Percentiles rank a stretch among this genome's conserved stretches.
Conservation (phyloP, 163 green algal genomes). For the Trebouxiophyceae sp. region DNA sequence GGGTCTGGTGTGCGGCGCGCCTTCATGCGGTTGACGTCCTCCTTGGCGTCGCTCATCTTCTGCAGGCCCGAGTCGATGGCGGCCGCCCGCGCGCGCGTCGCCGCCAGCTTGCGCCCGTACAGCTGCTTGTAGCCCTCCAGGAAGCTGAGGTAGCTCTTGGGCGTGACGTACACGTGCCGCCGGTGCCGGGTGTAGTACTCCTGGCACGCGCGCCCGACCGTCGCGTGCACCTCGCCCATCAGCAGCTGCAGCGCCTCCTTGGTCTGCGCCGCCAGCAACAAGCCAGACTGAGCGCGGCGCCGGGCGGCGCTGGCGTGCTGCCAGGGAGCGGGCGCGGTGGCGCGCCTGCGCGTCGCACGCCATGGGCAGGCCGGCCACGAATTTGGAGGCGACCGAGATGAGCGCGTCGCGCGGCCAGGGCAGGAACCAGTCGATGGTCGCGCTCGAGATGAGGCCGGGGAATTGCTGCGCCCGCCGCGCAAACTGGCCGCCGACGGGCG, state of each 20-base stretch:
- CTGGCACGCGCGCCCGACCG: constrained; percentile 73
- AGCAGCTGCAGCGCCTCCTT: constrained; percentile 74
- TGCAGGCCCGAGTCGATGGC: constrained; percentile 77
- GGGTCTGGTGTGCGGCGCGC: too few relatives aligned
- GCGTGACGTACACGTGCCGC: constrained; percentile 88
- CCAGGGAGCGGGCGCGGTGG: too few relatives aligned
- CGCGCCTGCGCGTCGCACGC: constrained; percentile 38
- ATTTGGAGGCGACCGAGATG: constrained; percentile 71
- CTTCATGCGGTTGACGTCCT: constrained; percentile 91
- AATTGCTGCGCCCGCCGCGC: constrained; percentile 70
- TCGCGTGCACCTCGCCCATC: constrained; percentile 81
- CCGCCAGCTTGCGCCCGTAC: constrained; percentile 73
- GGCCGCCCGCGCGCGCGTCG: constrained; percentile 65
- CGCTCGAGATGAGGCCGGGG: constrained; percentile 86
- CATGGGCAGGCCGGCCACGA: constrained; percentile 83
- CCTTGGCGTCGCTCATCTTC: constrained; percentile 92
- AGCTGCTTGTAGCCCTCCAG: constrained; percentile 85
- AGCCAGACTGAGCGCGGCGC: too few relatives aligned
- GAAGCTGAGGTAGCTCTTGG: constrained; percentile 89
- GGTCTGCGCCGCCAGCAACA: constrained; percentile 40
- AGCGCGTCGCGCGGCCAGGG: constrained; percentile 92
- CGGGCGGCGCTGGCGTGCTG: not conserved
- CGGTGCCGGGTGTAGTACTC: constrained; percentile 88
- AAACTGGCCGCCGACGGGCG: constrained; percentile 83
- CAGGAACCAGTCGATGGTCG: constrained; percentile 95